Conservation (phyloP, 2,329 filamentous ascomycete genomes). For the Xylaria sp. region DNA sequence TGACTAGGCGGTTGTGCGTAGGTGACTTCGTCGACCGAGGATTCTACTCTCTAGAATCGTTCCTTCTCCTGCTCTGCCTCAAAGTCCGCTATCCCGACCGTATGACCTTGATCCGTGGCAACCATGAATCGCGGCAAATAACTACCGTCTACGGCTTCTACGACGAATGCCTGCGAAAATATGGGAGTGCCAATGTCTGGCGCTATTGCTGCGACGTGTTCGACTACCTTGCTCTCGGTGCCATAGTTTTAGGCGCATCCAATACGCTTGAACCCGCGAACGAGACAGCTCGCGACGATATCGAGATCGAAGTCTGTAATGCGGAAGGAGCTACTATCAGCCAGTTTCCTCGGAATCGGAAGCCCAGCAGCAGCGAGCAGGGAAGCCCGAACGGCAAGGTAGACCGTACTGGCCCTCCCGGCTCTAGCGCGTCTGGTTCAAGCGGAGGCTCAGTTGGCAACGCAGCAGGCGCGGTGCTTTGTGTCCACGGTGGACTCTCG, state of each 20-base stretch:
- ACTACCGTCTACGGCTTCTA: conserved; percentile 98
- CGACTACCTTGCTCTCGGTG: conserved; percentile 91
- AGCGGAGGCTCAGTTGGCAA: conserved; percentile 69
- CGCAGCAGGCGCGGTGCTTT: conserved; percentile 83
- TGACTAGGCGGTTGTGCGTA: conserved; percentile 44
- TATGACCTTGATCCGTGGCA: conserved; percentile 93
- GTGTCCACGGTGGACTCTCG: conserved; percentile 91
- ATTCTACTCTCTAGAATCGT: conserved; percentile 97
- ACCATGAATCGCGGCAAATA: conserved; percentile 95
- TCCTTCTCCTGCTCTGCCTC: conserved; percentile 90
- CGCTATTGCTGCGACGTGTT: conserved; percentile 97
- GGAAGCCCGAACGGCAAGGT: conserved; percentile 48
- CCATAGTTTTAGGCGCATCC: conserved; percentile 87
- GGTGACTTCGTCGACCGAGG: conserved; percentile 97
- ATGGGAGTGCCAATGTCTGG: conserved; percentile 96
- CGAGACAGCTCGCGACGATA: conserved; percentile 58
- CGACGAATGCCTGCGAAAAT: conserved; percentile 94
- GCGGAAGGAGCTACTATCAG: conserved; percentile 80
- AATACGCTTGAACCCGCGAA: conserved; percentile 61
- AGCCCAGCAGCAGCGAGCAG: conserved; percentile 34
- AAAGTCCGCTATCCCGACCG: conserved; percentile 98
- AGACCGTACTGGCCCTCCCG: conserved; percentile 71
- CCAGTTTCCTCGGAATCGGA: conserved; percentile 59
- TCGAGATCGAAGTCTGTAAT: conserved; percentile 93
- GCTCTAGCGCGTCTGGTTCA: conserved; percentile 76